phyloP scores from a whole-genome alignment of 495 filamentous ascomycete genomes.

The Neurospora sp. region DNA sequence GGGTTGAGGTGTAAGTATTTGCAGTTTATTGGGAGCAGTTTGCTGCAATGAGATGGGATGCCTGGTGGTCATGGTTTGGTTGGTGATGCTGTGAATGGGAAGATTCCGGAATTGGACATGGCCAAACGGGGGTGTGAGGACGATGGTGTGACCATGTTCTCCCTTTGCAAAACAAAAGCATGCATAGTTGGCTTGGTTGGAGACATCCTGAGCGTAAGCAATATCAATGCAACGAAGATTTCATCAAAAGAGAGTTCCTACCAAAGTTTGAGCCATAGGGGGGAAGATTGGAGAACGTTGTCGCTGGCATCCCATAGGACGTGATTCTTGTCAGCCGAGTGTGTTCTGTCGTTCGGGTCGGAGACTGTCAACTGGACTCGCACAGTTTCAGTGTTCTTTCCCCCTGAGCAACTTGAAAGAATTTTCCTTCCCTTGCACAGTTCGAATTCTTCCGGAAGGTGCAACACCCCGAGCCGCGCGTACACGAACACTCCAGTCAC shows the following conservation, averaged over 20 bases:
- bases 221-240: not conserved
- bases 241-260: not conserved
- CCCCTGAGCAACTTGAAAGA: not conserved
- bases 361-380: not conserved
- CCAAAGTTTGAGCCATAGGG: not conserved
- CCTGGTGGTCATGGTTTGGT: no score
- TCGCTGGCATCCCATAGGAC: not conserved
- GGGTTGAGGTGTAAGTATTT: conserved; percentile 44
- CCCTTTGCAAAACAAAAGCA: not conserved
- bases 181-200: not conserved
- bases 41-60: not conserved
- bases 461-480: not conserved
- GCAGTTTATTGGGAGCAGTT: not conserved
- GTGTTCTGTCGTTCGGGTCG: not conserved
- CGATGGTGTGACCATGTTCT: not conserved
- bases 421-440: not conserved
- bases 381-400: not conserved
- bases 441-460: not conserved
- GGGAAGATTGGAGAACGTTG: not conserved
- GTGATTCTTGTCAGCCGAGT: no score
- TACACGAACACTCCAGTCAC: not conserved
- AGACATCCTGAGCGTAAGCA: not conserved
- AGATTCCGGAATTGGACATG: not conserved
- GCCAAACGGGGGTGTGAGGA: not conserved
- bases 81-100: no score